These are phyloP conservation scores for Debaryomyces tyrocola DNA, from an alignment of 805 yeast species.

Conservation along the genomic window DNA sequence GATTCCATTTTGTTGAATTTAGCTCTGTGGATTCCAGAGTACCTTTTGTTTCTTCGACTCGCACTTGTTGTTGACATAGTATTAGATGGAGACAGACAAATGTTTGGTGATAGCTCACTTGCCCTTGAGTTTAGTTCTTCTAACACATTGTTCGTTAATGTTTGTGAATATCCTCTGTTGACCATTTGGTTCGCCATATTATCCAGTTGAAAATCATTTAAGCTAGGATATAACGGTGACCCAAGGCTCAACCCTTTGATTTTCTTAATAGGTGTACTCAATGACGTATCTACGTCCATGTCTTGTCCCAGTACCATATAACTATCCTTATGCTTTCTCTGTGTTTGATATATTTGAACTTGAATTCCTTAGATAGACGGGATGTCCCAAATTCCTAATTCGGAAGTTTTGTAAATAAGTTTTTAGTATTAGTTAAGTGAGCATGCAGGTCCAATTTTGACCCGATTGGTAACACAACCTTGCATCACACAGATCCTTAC, in stretches of 20 bases:
- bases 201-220: slow-evolving; percentile 8
- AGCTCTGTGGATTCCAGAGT: slow-evolving; percentile 32
- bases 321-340: neutral
- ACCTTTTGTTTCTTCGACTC: slow-evolving; percentile 23
- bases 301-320: neutral
- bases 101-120: slow-evolving; percentile 30
- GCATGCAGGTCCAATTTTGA: no score
- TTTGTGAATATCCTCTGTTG: slow-evolving; percentile 48
- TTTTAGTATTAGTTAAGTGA: no score
- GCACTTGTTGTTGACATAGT: neutral
- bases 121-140: slow-evolving; percentile 45
- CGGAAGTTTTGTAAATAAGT: slow-evolving; percentile 4
- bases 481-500: no score
- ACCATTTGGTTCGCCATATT: slow-evolving; percentile 28
- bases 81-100: slow-evolving; percentile 14
- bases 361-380: neutral
- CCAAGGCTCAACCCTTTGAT: slow-evolving; percentile 30
- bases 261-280: slow-evolving; percentile 42
- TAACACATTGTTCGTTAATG: slow-evolving; percentile 45
- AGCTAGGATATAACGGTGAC: slow-evolving; percentile 24
- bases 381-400: slow-evolving; percentile 4
- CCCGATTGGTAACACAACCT: no score
- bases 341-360: no score
- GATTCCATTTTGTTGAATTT: slow-evolving; percentile 48
- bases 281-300: slow-evolving; percentile 13